These are phyloP conservation scores for Capsicum pubescens DNA, from an alignment of 257 asterid genomes.

Conservation along the genomic window DNA sequence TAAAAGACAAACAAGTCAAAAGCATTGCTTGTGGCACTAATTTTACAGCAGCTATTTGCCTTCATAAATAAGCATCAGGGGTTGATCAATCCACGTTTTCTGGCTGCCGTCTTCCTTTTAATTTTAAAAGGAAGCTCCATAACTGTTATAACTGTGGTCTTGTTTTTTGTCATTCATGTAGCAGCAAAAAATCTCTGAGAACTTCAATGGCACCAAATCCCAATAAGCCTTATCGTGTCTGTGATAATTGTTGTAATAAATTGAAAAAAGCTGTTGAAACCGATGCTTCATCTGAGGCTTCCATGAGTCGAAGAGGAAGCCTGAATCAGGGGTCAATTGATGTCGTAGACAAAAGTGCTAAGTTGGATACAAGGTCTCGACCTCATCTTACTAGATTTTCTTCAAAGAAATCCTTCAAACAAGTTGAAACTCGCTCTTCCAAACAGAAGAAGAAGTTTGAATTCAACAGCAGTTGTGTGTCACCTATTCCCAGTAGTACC, in stretches of 20 bases:
- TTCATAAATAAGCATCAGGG: slow-evolving; percentile 91
- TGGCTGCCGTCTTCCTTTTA: slow-evolving; percentile 84
- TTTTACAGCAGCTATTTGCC: slow-evolving; percentile 85
- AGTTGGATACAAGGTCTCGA: slow-evolving; percentile 60
- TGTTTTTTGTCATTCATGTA: no score
- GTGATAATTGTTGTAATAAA: slow-evolving; percentile 77
- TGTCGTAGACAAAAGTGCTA: slow-evolving; percentile 65
- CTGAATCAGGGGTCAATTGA: slow-evolving; percentile 63
- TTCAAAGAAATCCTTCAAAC: slow-evolving; percentile 87
- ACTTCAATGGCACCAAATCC: no score
- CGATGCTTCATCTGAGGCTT: slow-evolving; percentile 70
- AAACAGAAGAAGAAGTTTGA: slow-evolving; percentile 86
- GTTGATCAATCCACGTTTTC: slow-evolving; percentile 92
- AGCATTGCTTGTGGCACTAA: slow-evolving; percentile 87
- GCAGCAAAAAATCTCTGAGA: no score
- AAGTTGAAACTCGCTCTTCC: slow-evolving; percentile 73
- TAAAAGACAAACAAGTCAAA: slow-evolving; percentile 90
- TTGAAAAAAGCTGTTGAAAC: slow-evolving; percentile 72
- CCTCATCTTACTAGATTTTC: slow-evolving; percentile 80
- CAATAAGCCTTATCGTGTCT: no score
- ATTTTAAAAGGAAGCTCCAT: slow-evolving; percentile 91
- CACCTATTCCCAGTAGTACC: slow-evolving; percentile 90
- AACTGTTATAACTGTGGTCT: no score
- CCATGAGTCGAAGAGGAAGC: slow-evolving; percentile 73
- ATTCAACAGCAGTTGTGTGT: slow-evolving; percentile 86